Conservation (phyloP, 2,329 filamentous ascomycete species). For the Neonectria ditissima region DNA sequence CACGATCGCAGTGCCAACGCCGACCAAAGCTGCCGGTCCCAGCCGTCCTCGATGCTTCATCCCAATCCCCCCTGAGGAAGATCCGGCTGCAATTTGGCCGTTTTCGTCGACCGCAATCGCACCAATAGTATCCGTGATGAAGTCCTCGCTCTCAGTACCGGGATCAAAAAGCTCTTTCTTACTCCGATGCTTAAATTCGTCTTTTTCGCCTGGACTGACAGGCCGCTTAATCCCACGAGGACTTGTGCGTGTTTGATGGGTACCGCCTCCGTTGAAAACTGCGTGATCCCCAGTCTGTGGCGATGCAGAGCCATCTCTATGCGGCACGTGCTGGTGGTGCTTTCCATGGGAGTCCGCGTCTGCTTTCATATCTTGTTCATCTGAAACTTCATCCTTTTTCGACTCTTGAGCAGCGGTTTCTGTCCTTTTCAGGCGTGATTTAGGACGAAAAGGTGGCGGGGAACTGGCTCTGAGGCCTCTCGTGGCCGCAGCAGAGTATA, state of each 20-base stretch:
- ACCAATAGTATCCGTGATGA: conserved; percentile 91
- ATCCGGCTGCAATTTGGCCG: conserved; percentile 92
- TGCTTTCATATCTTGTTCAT: conserved; percentile 8
- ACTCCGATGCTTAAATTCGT: conserved; percentile 21
- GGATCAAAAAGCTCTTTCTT: conserved; percentile 38
- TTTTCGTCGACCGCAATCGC: conserved; percentile 90
- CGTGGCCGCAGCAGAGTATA: conserved; percentile 33
- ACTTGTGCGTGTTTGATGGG: conserved; percentile 28
- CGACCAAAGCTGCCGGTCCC: conserved; percentile 92
- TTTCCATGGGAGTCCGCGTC: conserved; percentile 16
- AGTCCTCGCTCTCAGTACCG: conserved; percentile 62
- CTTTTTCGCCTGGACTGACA: conserved; percentile 35
- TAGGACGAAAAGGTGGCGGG: conserved; percentile 26
- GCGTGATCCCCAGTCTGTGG: conserved; percentile 13
- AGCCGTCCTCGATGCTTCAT: conserved; percentile 97
- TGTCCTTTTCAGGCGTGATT: conserved; percentile 17
- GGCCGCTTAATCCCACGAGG: conserved; percentile 53
- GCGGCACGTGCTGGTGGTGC: conserved; percentile 14
- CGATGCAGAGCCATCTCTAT: conserved; percentile 36
- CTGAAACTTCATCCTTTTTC: conserved; percentile 19
- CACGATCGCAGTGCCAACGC: conserved; percentile 90
- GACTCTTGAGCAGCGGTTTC: conserved; percentile 16
- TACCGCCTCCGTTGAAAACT: conserved; percentile 5
- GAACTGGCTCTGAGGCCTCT: conserved; percentile 23
- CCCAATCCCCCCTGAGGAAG: conserved; percentile 96